Base-by-base conservation (phyloP, 768 basidiomycete species). In the Strobilomyces dryophilus region DNA sequence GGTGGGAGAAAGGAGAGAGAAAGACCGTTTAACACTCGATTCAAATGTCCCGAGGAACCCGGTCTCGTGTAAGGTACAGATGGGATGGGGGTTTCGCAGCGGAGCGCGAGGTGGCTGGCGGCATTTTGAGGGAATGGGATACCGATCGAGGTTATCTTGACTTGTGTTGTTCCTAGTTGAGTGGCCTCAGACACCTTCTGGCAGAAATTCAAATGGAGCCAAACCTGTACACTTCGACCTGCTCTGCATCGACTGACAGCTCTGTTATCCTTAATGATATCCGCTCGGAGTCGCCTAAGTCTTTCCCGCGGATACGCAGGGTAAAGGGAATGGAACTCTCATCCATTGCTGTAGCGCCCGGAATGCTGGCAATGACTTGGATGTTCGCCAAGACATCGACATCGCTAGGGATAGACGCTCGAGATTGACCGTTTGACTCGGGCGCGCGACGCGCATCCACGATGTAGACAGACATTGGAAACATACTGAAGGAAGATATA, bases 171-270 rank as follows among this genome's bases (percentile, higher is more conserved):
- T 73, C 57, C 82, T 85, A 59, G 15, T 52, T 12, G 12, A 44
- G 3, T 15, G 37, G 21, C 41, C 27, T 61, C 20, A 64, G 59
- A 45, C 57, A 44, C 14, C 11, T 14, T 40, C 21, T 40, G 46
- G 45, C 27, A 12, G 47, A 31, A 6, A 17, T 39, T 56, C 40
- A 15, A 5, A 52, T 39, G 27, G 17, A 48, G 40, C 63, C 79
- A 32, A 60, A 89, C 89, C 85, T 76, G 68, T 77, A 85, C 49
- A 76, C 76, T 61, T 92, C 90, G 37, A 72, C 68, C 56, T 93
- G 90, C 32, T 79, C 66, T 27, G 89, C 59, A 51, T 85, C 76
- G 6, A 85, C 66, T 7, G 73, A 68, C 55, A 92, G 78, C 7
- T 75, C 78, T 24, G 76, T 72, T 18, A 90, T 61, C 51, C 78